phyloP scores from a whole-genome alignment of 2,329 filamentous ascomycete species.

The Cordyceps cateniannulata region DNA sequence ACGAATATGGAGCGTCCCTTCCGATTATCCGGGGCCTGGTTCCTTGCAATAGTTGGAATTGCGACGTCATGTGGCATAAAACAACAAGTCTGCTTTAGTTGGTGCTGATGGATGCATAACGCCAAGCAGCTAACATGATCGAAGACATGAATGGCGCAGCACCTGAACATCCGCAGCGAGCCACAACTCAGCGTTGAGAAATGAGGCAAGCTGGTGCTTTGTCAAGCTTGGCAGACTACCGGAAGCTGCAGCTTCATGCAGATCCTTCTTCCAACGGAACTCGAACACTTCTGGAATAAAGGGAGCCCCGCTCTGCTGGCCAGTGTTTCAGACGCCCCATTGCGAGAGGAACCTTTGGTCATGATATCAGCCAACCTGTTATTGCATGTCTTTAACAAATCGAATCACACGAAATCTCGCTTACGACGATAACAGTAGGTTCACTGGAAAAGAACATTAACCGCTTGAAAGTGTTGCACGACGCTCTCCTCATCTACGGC shows the following conservation, averaged over 20 bases:
- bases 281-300: conserved; percentile 8
- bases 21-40: neutral
- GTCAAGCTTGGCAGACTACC: neutral
- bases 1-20: neutral
- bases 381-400: conserved; percentile 1
- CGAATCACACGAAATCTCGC: neutral
- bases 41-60: neutral
- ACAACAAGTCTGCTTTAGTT: neutral
- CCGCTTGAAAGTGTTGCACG: too few species aligned
- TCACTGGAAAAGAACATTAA: neutral
- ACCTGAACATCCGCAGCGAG: neutral
- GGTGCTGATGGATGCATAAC: neutral
- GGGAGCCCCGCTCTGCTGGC: neutral
- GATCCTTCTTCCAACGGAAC: neutral
- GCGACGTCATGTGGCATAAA: neutral
- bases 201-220: too few species aligned
- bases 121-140: neutral
- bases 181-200: neutral
- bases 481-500: neutral
- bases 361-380: neutral
- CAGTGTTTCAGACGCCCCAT: neutral
- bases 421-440: neutral
- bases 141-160: neutral
- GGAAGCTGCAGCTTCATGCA: neutral
- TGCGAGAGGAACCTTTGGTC: neutral